A percentile compares a stretch with the other conserved stretches of the same genome.
Conservation (phyloP, 176 grass and related monocot genomes). For the Luzula sylvatica region DNA sequence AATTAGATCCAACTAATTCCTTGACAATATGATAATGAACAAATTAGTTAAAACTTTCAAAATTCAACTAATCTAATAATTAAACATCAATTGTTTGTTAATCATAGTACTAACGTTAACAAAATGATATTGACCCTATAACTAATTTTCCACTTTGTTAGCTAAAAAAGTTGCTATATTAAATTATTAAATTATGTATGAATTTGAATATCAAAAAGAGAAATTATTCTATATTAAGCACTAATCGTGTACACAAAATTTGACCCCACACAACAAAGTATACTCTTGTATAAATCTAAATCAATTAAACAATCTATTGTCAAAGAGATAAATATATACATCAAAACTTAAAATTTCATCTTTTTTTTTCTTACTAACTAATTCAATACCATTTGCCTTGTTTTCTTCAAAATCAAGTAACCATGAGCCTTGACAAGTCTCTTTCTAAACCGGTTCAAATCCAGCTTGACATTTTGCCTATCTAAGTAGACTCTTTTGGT, state of each 20-base stretch:
- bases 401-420: constrained; percentile 32
- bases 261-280: constrained; percentile 6
- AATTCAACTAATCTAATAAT: constrained; percentile 6
- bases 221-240: background rate
- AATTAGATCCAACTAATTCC: too few species aligned
- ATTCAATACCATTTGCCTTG: background rate
- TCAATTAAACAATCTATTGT: constrained; percentile 22
- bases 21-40: too few species aligned
- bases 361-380: constrained; percentile 4
- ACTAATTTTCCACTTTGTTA: background rate
- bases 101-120: constrained; percentile 1
- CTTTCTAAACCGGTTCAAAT: constrained; percentile 46
- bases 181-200: too few species aligned
- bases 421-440: constrained; percentile 32
- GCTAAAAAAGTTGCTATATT: too few species aligned
- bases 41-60: background rate
- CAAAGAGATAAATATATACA: constrained; percentile 18
- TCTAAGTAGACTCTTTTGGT: constrained; percentile 88
- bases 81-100: constrained; percentile 11
- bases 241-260: constrained; percentile 20
- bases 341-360: background rate
- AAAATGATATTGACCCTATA: constrained; percentile 15
- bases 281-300: constrained; percentile 13
- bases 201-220: background rate
- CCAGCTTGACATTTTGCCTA: constrained; percentile 62